A percentile compares a stretch with the other conserved stretches of the same genome.
phyloP scores from a whole-genome alignment of 495 filamentous ascomycete species.

The Rhizodiscina lignyota region DNA sequence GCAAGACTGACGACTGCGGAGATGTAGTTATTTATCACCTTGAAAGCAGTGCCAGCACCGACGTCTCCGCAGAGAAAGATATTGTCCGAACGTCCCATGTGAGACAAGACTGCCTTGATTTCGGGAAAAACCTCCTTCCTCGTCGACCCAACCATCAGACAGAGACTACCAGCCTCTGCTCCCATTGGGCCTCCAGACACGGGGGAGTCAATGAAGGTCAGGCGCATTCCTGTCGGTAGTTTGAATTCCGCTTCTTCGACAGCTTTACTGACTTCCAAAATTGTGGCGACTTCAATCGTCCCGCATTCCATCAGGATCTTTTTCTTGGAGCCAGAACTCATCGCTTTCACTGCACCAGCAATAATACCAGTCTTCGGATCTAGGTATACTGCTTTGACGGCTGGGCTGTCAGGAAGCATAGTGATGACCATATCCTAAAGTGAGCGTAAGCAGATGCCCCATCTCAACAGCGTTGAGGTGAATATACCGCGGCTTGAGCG shows the following conservation, averaged over 20 bases:
- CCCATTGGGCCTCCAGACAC: slow-evolving; percentile 14
- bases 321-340: background rate
- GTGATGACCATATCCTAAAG: slow-evolving; percentile 11
- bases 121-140: slow-evolving; percentile 6
- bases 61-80: slow-evolving; percentile 12
- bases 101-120: slow-evolving; percentile 7
- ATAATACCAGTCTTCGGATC: slow-evolving; percentile 7
- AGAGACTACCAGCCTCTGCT: slow-evolving; percentile 11
- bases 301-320: slow-evolving; percentile 17
- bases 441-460: background rate
- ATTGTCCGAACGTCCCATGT: slow-evolving; percentile 10
- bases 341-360: slow-evolving; percentile 6
- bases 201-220: slow-evolving; percentile 13
- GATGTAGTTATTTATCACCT: slow-evolving; percentile 18
- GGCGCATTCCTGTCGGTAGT: background rate
- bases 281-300: slow-evolving; percentile 33
- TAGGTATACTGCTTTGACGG: slow-evolving; percentile 13
- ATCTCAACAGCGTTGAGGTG: background rate
- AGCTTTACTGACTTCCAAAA: slow-evolving; percentile 69
- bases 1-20: slow-evolving; percentile 11
- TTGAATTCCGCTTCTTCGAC: slow-evolving; percentile 38
- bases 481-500: slow-evolving; percentile 3
- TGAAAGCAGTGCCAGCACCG: slow-evolving; percentile 12
- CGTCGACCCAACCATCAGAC: slow-evolving; percentile 14
- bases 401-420: slow-evolving; percentile 10